Base-by-base conservation (phyloP, 2,329 filamentous ascomycete species). In the Botrytis elliptica region DNA sequence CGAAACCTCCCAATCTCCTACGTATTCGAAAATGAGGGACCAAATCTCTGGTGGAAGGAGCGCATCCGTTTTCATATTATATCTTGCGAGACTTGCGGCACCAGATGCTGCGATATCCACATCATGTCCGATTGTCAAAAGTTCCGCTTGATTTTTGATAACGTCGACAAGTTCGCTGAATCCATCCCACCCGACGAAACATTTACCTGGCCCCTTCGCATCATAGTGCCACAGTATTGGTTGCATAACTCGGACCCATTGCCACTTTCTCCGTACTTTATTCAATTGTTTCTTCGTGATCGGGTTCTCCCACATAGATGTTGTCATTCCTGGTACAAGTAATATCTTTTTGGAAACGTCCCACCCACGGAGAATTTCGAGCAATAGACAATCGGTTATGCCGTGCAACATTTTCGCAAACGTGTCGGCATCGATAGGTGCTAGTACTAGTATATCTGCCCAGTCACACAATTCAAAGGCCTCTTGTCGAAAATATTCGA, bases 1-100 rank as follows among this genome's bases (percentile, higher is more conserved):
- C 16, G 95, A 92, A 33, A 97, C 86, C 83, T 98, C 95, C 95
- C 95, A 98, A 81, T 98, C 95, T 62, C 90, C 90, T 0, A 94
- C 89, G 75, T 91, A 90, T 76, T 97, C 93, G 62, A 98, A 89
- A 66, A 98, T 92, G 73, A 95, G 92, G 46, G 92, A 92, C 94
- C 95, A 97, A 57, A 98, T 88, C 82, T 98, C 95, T 0, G 92
- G 90, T 0, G 95, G 95, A 1, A 98, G 85, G 60, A 85, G 85
- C 64, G 79, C 75, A 75, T 80, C 76, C 38, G 81, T 82, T 75
- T 81, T 83, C 67, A 81, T 79, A 44, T 83, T 83, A 60, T 83
- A 81, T 75, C 84, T 82, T 64, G 85, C 84, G 42, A 86, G 83
- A 42, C 87, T 84, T 59, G 77, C 78, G 20, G 80, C 78, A 46